Percentiles rank a stretch among this genome's conserved stretches.
phyloP scores from a whole-genome alignment of 139 green algal genomes.

The Chlorella sp. region DNA sequence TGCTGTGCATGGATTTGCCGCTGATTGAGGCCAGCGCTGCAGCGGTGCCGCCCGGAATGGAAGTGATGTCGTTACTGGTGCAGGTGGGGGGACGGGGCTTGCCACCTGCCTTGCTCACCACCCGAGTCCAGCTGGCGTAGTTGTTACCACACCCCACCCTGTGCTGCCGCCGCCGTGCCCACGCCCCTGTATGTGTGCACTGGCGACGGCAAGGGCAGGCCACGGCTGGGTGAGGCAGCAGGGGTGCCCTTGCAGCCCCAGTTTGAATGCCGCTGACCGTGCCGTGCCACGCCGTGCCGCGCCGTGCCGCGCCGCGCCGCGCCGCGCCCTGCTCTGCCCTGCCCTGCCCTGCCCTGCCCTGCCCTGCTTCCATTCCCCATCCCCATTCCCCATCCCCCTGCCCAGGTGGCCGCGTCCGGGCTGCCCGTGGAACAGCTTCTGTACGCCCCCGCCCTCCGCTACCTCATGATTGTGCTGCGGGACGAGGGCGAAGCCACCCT shows the following conservation, averaged over 20 bases:
- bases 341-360: too few species aligned
- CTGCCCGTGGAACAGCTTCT: constrained; percentile 27
- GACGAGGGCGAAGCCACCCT: background rate
- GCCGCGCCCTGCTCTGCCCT: background rate
- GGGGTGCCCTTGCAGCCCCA: background rate
- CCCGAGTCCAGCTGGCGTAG: too few species aligned
- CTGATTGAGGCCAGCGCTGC: background rate
- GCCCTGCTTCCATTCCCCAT: background rate
- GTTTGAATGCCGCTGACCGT: background rate
- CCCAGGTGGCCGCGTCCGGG: constrained; percentile 3
- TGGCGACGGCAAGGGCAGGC: too few species aligned
- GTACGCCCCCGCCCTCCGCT: constrained; percentile 22
- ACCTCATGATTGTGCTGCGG: constrained; percentile 41
- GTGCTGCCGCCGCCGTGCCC: too few species aligned
- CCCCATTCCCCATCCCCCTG: background rate
- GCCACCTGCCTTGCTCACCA: too few species aligned
- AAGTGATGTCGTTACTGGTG: background rate
- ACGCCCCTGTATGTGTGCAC: too few species aligned
- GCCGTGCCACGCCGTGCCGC: background rate
- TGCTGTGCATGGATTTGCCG: constrained; percentile 47
- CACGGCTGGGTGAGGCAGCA: background rate
- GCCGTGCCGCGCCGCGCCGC: too few species aligned
- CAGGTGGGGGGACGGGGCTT: constrained; percentile 3
- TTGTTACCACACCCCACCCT: too few species aligned
- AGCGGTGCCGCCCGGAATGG: constrained; percentile 18